Evolutionary conservation across 352 stramenopile species (phyloP), one percentile per base, ranked within the genome.

Genomic region (Phytophthora brassicae): DNA sequence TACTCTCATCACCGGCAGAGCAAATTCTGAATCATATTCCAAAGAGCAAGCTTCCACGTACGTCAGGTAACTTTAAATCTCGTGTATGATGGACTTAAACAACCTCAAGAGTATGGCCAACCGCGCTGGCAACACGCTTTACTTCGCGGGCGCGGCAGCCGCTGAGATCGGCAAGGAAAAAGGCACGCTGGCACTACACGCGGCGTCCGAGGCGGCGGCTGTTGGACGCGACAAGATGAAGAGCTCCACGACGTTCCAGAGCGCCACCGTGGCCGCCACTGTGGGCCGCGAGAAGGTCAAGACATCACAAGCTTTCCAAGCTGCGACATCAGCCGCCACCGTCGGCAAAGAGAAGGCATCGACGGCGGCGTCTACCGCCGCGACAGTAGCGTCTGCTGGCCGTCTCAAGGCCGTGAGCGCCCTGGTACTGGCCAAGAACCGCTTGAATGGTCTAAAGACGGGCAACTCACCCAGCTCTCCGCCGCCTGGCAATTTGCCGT

Each of bases 101-200:
- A 86, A 86, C 67, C 66, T 86, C 62, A 88, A 88, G 63, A 78
- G 60, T 56, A 88, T 90, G 75, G 79, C 78, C 14, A 90, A 86
- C 60, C 81, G 81, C 60, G 81, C 81, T 22, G 81, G 79, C 50
- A 89, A 89, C 66, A 88, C 81, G 47, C 79, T 90, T 14, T 88
- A 84, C 68, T 76, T 77, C 33, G 81, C 78, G 16, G 81, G 77
- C 29, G 71, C 75, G 46, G 75, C 77, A 0, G 77, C 79, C 4
- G 74, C 74, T 2, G 72, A 75, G 45, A 64, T 87, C 4, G 73
- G 77, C 41, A 84, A 78, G 48, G 77, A 87, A 38, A 90, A 88
- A 55, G 74, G 70, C 33, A 78, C 74, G 14, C 69, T 81, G 38
- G 73, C 73, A 17, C 69, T 87, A 39, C 74, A 75, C 29, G 72